These are phyloP conservation scores for Pulveroboletus sp. DNA, from an alignment of 768 basidiomycete species.

Conservation along the genomic window DNA sequence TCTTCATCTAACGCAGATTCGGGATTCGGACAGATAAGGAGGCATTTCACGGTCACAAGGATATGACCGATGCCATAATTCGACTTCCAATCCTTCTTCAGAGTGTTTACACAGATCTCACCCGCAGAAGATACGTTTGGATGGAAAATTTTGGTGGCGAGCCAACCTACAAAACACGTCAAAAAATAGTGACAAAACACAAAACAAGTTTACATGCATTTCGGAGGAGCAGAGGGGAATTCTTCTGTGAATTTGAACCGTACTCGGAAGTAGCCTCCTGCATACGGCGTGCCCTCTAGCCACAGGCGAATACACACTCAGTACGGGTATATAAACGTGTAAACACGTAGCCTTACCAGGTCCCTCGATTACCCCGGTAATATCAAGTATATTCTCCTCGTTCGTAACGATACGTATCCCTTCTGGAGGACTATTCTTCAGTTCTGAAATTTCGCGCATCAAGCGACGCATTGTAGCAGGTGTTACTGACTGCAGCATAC, in stretches of 20 bases:
- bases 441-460: constrained; percentile 79
- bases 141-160: constrained; percentile 93
- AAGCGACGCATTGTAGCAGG: constrained; percentile 74
- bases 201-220: constrained; percentile 51
- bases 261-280: constrained; percentile 65
- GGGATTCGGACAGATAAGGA: constrained; percentile 94
- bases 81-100: constrained; percentile 96
- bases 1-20: constrained; percentile 96
- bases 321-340: not conserved
- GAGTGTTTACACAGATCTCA: constrained; percentile 95
- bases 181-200: not conserved
- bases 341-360: constrained; percentile 56
- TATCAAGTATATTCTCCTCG: constrained; percentile 85
- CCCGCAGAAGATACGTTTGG: constrained; percentile 88
- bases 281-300: constrained; percentile 62
- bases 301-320: constrained; percentile 8
- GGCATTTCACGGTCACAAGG: constrained; percentile 88
- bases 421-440: constrained; percentile 80
- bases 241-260: constrained; percentile 90
- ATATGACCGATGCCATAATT: constrained; percentile 89
- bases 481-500: constrained; percentile 32
- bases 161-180: constrained; percentile 57
- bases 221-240: constrained; percentile 90
- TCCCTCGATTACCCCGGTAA: constrained; percentile 85
- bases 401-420: constrained; percentile 85